Evolutionary conservation across 345 rosid species (phyloP), one percentile per base, ranked within the genome.

Genomic region (Lagerstroemia speciosa): DNA sequence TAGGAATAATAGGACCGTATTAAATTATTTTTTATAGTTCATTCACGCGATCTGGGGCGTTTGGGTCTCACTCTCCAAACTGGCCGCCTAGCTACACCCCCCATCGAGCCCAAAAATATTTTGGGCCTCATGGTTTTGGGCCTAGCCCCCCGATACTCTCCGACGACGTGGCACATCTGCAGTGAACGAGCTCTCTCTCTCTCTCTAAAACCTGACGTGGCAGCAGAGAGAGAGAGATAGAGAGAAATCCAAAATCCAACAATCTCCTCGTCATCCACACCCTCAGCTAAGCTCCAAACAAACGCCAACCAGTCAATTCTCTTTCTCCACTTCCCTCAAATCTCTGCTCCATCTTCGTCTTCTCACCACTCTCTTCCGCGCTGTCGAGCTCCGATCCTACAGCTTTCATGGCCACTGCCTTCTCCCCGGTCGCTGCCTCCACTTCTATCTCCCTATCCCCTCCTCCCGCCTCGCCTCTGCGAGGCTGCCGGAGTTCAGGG

Each of bases 361-460:
- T 20, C 67, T 17, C 41, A 7, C 22, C 52, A 8, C 69, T 61
- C 46, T 45, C 48, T 57, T 11, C 9, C 60, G 5, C 1, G 12
- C 60, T 30, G 29, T 53, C 60, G 60, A 8, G 60, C 58, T 52
- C 62, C 62, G 62, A 5, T 26, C 29, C 61, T 55, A 24, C 52
- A 29, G 38, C 48, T 57, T 55, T 71, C 67, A 83, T 83, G 86
- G 83, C 86, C 33, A 33, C 76, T 26, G 76, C 78, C 6, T 78
- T 78, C 45, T 74, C 76, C 15, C 72, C 83, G 27, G 62, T 79
- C 36, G 12, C 75, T 29, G 48, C 57, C 2, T 33, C 75, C 61
- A 19, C 76, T 45, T 67, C 78, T 10, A 31, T 52, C 67, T 72
- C 77, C 64, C 71, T 26, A 58, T 73, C 61, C 48, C 74, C 43